These are phyloP conservation scores for Suhomyces pyralidae DNA, from an alignment of 805 yeast genomes.

Conservation along the genomic window DNA sequence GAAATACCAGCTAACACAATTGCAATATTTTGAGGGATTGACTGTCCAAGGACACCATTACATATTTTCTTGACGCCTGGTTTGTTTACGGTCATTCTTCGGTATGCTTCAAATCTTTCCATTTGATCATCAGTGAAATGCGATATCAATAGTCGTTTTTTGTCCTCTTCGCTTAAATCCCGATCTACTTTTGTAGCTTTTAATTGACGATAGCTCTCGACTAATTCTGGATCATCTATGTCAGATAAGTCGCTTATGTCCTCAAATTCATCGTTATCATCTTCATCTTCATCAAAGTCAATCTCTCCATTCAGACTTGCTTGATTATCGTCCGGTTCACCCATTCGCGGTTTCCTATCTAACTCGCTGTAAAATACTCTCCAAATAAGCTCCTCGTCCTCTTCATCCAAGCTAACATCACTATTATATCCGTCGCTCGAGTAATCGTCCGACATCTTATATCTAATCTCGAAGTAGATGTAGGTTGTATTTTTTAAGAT, in stretches of 20 bases:
- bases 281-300: constrained; percentile 13
- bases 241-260: constrained; percentile 32
- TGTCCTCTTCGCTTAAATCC: constrained; percentile 48
- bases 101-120: constrained; percentile 80
- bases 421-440: constrained; percentile 12
- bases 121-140: constrained; percentile 79
- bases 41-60: constrained; percentile 73
- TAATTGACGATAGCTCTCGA: constrained; percentile 27
- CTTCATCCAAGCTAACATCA: constrained; percentile 43
- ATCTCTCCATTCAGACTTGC: not conserved
- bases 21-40: constrained; percentile 74
- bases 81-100: constrained; percentile 63
- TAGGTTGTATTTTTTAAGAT: not conserved
- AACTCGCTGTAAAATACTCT: constrained; percentile 35
- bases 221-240: constrained; percentile 32
- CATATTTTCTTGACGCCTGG: constrained; percentile 79
- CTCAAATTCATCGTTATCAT: constrained; percentile 20
- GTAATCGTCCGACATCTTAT: not conserved
- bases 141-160: constrained; percentile 60
- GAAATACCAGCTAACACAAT: constrained; percentile 82
- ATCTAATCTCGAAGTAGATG: not conserved
- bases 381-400: constrained; percentile 45
- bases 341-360: constrained; percentile 11
- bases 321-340: not conserved
- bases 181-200: constrained; percentile 29